phyloP scores from a whole-genome alignment of 768 basidiomycete genomes.

The Kwoniella heveanensis region DNA sequence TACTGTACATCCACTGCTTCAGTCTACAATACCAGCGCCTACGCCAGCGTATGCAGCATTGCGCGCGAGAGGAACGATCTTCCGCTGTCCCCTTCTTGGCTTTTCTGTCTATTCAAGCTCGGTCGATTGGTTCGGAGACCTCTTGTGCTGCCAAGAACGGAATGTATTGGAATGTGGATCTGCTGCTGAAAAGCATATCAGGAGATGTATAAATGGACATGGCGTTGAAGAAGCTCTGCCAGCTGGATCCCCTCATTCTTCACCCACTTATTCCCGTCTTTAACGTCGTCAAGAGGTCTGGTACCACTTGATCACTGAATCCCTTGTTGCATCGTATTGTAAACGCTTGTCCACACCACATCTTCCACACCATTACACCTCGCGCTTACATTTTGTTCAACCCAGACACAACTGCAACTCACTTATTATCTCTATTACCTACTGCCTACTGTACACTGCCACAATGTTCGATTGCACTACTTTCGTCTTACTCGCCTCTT shows the following conservation, averaged over 20 bases:
- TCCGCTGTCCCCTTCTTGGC: not conserved
- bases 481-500: not conserved
- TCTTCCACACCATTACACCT: no score
- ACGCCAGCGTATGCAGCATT: no score
- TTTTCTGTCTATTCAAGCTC: not conserved
- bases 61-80: not conserved
- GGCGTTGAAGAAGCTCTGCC: not conserved
- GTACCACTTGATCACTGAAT: not conserved
- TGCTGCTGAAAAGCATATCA: no score
- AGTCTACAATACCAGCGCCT: no score
- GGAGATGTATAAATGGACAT: not conserved
- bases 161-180: no score
- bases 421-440: no score
- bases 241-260: not conserved
- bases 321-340: not conserved
- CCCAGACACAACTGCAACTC: no score
- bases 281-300: slow-evolving; percentile 1
- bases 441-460: not conserved
- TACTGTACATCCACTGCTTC: no score
- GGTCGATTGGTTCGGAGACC: not conserved
- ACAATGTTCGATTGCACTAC: not conserved
- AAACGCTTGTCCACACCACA: no score
- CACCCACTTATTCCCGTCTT: not conserved
- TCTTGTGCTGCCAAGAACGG: no score
- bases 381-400: no score